Conservation (phyloP, 805 yeast species). For the Starmerella riodocensis region DNA sequence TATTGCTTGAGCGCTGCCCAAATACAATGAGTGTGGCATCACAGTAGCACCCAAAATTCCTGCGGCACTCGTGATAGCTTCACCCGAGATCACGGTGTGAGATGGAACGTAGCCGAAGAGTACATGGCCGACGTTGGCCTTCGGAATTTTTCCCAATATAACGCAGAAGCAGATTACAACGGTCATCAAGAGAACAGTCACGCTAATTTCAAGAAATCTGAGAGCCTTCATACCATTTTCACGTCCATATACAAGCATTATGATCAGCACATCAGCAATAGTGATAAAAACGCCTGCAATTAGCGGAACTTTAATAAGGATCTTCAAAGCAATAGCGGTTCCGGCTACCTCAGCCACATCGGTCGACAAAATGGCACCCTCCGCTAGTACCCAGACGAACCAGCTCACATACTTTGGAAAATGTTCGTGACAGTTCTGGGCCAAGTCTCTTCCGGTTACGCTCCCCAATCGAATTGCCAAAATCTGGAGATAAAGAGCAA, state of each 20-base stretch:
- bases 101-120: constrained; percentile 56
- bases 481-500: constrained; percentile 79
- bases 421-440: constrained; percentile 71
- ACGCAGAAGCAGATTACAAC: constrained; percentile 78
- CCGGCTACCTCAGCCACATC: constrained; percentile 97
- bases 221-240: constrained; percentile 67
- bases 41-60: constrained; percentile 90
- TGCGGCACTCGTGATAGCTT: constrained; percentile 65
- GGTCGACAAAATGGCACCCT: constrained; percentile 83
- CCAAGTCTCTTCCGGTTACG: constrained; percentile 86
- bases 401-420: constrained; percentile 41
- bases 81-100: constrained; percentile 36
- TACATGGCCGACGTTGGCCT: constrained; percentile 42
- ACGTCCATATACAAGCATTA: constrained; percentile 77
- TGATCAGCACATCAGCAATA: constrained; percentile 71
- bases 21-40: constrained; percentile 83
- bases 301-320: constrained; percentile 66
- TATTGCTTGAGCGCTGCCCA: constrained; percentile 83
- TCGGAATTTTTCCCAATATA: constrained; percentile 58
- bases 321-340: constrained; percentile 86
- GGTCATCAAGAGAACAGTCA: constrained; percentile 59
- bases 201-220: constrained; percentile 69
- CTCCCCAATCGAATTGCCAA: constrained; percentile 81
- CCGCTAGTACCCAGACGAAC: constrained; percentile 63
- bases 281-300: constrained; percentile 75